Evolutionary conservation across 2,329 filamentous ascomycete genomes (phyloP), one percentile per base, ranked within the genome.

Genomic region (Cercospora zeae-maydis): DNA sequence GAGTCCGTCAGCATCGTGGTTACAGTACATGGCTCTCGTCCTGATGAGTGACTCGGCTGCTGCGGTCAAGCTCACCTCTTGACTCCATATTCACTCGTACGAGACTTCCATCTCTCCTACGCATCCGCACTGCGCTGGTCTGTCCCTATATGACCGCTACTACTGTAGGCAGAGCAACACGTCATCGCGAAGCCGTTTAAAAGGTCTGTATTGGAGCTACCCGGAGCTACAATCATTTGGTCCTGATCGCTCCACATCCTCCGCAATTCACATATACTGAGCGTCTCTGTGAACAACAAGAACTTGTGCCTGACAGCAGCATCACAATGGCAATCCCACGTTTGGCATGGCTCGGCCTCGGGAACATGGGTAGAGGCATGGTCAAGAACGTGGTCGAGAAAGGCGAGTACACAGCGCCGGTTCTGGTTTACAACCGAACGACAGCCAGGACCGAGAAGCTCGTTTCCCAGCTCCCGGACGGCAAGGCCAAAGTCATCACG

Each of bases 301-400:
- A 19, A 8, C 13, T 34, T 14, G 4, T 10, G 16, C 16, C 31
- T 21, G 11, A 10, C n/a, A 55, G 13, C 52, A 55, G 19, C 24
- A 39, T 53, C 49, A 34, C 27, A 53, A 53, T 53, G 49, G 49
- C 49, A 3, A 27, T 30, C n/a, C 49, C 45, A 30, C 71, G 72
- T n/a, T 47, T 95, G 57, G 82, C 91, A 70, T 96, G 87, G 86
- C 86, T 96, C 59, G 92, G 92, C 62, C 83, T 96, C 56, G 92
- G 92, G 58, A 96, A 96, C 75, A 96, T 96, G 86, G 92, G 91
- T 89, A 79, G 68, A 49, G 91, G 88, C 66, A 96, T 96, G 90
- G 86, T 83, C 78, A 89, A 88, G 77, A 96, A 96, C 74, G 81
- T 97, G 37, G 87, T 89, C 9, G 83, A 88, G 72, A 96, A 96